Conservation (phyloP, 192 early-diverging fungal genomes). For the Chytriomyces hyalinus region DNA sequence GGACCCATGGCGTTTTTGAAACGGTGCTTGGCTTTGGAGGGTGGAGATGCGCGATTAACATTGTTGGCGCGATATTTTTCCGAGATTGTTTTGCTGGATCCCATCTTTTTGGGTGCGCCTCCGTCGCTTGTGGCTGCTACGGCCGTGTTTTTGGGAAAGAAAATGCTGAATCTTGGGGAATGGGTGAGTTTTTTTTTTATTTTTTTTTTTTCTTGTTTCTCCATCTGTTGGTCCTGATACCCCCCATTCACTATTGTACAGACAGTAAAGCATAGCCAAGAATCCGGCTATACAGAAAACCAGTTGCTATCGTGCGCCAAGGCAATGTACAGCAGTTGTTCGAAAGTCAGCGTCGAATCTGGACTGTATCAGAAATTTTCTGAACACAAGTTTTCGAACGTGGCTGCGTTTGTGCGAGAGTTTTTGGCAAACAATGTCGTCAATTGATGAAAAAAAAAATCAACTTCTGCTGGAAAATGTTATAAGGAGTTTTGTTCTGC, state of each 20-base stretch:
- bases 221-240: neutral
- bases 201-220: neutral
- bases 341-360: neutral
- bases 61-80: slow-evolving; percentile 42
- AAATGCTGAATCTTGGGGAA: slow-evolving; percentile 19
- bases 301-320: slow-evolving; percentile 26
- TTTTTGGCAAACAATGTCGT: slow-evolving; percentile 13
- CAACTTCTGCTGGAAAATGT: too few relatives aligned
- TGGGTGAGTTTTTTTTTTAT: slow-evolving; percentile 31
- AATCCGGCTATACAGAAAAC: slow-evolving; percentile 9
- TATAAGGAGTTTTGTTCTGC: too few relatives aligned
- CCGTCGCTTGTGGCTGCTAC: slow-evolving; percentile 32
- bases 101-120: slow-evolving; percentile 38
- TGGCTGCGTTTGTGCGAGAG: slow-evolving; percentile 21
- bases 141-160: slow-evolving; percentile 31
- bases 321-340: slow-evolving; percentile 8
- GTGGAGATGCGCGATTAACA: neutral
- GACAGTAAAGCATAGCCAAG: slow-evolving; percentile 1
- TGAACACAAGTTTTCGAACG: slow-evolving; percentile 16
- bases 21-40: slow-evolving; percentile 67
- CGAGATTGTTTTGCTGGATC: slow-evolving; percentile 37
- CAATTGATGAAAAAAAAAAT: neutral
- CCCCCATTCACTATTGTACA: neutral
- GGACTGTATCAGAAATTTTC: slow-evolving; percentile 20
- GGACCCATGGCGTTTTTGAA: slow-evolving; percentile 84